Evolutionary conservation across 2,329 filamentous ascomycete genomes (phyloP).

Genomic region (Alternaria sp.): DNA sequence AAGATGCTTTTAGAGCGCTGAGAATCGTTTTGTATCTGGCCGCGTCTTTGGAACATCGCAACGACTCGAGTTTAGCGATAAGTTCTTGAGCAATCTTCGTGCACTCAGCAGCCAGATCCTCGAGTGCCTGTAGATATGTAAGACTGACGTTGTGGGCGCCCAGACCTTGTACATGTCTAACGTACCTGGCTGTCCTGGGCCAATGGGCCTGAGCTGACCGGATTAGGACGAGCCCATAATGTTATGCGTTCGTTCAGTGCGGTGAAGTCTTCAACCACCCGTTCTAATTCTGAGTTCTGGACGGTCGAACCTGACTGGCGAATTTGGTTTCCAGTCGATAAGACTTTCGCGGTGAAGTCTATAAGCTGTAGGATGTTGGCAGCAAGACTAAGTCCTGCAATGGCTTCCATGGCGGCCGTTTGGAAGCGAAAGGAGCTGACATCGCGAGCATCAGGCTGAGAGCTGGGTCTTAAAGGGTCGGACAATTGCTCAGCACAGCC

Average conservation of each 20-base stretch:
- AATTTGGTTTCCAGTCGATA: background rate
- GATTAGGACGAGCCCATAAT: background rate
- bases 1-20: background rate
- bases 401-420: background rate
- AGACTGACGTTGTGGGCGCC: background rate
- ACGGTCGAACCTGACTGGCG: background rate
- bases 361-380: background rate
- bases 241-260: background rate
- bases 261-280: background rate
- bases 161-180: background rate
- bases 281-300: background rate
- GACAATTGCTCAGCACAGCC: background rate
- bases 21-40: background rate
- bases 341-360: background rate
- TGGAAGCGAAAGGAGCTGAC: fast-evolving
- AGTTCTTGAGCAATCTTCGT: background rate
- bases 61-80: background rate
- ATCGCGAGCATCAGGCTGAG: background rate
- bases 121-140: background rate
- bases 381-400: background rate
- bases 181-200: background rate
- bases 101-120: background rate
- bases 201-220: background rate
- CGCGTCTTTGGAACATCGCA: background rate
- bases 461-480: background rate